Base-by-base conservation (phyloP, 1,284 basidiomycete genomes). In the Malassezia obtusa region DNA sequence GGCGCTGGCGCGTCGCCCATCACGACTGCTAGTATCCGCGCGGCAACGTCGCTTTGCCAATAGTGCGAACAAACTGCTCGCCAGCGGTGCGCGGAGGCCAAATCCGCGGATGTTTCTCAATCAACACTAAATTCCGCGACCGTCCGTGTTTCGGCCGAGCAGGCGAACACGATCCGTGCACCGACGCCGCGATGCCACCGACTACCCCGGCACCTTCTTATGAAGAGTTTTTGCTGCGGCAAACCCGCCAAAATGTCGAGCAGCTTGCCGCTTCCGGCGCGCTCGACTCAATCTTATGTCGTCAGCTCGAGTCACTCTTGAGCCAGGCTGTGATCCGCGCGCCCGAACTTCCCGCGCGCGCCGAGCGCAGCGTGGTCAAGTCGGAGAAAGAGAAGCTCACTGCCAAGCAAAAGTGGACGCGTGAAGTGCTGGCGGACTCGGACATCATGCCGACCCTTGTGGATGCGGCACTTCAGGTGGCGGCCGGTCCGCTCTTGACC, bases 381-480 rank as follows among this genome's bases (percentile, higher is more conserved):
- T 9, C 31, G 22, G 35, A 38, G 17, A 45, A 47, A 25, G 55
- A 63, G 31, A 49, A 59, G 8, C 41, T 61, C 1, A 50, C 49
- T 11, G 57, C 45, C 35, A 47, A 49, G 14, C 61, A 59, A 44
- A 52, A 58, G 14, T 63, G 62, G 62, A 39, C 56, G 8, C 59
- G 59, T 40, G 60, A 61, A 12, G 52, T 57, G 21, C 44, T 61
- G 8, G 24, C 24, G 6, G 56, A 61, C 30, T 57, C 58, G 17
- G 56, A 58, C 8, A 22, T 62, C 10, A 37, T 64, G 3, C 62
- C 62, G 10, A 61, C 52, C 19, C 39, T 61, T 9, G 58, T 64
- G 11, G 61, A 64, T n/a, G 58, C 60, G 1, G 59, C 62, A 0
- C 45, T 64, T 3, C 47, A 49, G 12, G 58, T 52, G 3, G 39